These are phyloP conservation scores for Chrysoporthe deuterocubensis DNA, from an alignment of 2,329 filamentous ascomycete genomes.

Conservation along the genomic window DNA sequence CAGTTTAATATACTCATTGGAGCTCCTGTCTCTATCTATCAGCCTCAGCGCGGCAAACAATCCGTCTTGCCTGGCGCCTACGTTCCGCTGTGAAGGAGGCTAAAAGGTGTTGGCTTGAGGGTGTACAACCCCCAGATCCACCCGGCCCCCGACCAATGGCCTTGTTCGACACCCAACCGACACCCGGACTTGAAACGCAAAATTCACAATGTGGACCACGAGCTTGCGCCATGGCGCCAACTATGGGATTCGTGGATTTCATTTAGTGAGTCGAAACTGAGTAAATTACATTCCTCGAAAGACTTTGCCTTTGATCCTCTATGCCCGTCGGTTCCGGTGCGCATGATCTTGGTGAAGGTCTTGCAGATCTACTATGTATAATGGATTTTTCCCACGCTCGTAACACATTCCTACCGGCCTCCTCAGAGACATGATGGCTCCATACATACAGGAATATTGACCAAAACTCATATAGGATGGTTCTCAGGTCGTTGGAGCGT, in stretches of 20 bases:
- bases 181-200: slow-evolving; percentile 11
- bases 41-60: background rate
- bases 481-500: background rate
- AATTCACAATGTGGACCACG: background rate
- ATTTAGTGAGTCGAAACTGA: background rate
- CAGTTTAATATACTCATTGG: background rate
- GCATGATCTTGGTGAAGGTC: too few relatives aligned
- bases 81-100: background rate
- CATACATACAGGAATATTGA: background rate
- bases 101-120: background rate
- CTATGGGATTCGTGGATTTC: background rate
- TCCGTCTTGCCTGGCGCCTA: background rate
- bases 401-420: background rate
- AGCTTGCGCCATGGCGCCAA: background rate
- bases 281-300: background rate
- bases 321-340: background rate
- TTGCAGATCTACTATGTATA: background rate
- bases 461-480: background rate
- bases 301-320: background rate
- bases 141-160: slow-evolving; percentile 12
- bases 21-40: too few relatives aligned
- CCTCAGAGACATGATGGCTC: background rate
- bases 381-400: too few relatives aligned
- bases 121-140: background rate
- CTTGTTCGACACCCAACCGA: background rate